phyloP scores from a whole-genome alignment of 768 basidiomycete species.

The Piloderma croceum region DNA sequence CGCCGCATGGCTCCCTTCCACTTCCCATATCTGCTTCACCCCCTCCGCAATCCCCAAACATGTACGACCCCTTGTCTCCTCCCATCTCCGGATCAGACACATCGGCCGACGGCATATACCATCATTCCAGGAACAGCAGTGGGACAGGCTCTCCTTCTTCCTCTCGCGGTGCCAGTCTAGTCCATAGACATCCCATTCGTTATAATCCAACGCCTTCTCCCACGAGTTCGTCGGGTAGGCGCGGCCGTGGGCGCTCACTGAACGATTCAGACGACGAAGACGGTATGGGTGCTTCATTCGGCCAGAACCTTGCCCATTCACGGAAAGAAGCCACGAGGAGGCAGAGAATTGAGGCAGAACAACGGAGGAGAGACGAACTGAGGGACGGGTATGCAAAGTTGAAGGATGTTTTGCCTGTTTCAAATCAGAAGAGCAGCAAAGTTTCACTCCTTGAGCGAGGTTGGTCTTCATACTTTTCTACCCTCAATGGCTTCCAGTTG shows the following conservation, averaged over 20 bases:
- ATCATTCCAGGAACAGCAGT: constrained; percentile 70
- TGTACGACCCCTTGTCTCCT: constrained; percentile 81
- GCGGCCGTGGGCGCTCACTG: constrained; percentile 58
- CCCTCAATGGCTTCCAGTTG: constrained; percentile 1
- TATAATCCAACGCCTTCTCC: constrained; percentile 84
- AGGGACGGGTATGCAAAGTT: constrained; percentile 85
- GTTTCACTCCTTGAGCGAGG: constrained; percentile 85
- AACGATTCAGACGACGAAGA: constrained; percentile 75
- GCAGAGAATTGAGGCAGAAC: constrained; percentile 87
- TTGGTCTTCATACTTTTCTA: constrained; percentile 29
- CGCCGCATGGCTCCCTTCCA: constrained; percentile 66
- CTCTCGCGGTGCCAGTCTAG: constrained; percentile 69
- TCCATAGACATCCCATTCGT: constrained; percentile 62
- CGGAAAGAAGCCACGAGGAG: constrained; percentile 80
- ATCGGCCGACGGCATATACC: constrained; percentile 76
- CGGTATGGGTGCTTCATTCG: constrained; percentile 57
- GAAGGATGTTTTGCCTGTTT: constrained; percentile 81
- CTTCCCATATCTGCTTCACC: constrained; percentile 50
- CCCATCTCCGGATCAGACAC: constrained; percentile 87
- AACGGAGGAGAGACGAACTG: constrained; percentile 82
- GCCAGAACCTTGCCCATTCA: constrained; percentile 68
- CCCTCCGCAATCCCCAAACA: constrained; percentile 71
- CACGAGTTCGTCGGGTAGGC: constrained; percentile 61
- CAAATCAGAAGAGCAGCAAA: constrained; percentile 89
- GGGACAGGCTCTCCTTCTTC: constrained; percentile 72